Conservation (phyloP, 345 rosid genomes). For the Geranium brycei region DNA sequence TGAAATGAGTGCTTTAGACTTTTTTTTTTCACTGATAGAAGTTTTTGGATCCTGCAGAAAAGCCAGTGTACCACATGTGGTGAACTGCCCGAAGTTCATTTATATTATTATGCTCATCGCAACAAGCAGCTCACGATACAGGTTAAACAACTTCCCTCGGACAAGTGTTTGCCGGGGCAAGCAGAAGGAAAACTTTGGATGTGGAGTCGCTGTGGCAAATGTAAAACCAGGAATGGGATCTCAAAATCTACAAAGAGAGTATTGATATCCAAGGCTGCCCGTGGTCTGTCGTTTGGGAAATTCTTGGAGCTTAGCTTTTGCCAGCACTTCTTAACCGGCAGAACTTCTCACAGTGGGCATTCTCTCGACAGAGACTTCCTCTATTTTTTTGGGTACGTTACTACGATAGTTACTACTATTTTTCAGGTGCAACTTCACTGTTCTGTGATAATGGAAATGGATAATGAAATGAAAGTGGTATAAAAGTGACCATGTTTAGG, state of each 20-base stretch:
- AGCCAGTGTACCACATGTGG: constrained; percentile 46
- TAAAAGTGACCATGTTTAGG: no score
- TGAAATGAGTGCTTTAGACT: background rate
- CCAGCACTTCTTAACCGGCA: constrained; percentile 27
- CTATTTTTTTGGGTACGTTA: constrained; percentile 87
- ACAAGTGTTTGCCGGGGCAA: constrained; percentile 48
- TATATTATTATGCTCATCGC: constrained; percentile 72
- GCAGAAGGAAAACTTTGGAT: constrained; percentile 82
- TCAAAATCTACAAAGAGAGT: constrained; percentile 68
- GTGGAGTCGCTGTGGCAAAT: constrained; percentile 90
- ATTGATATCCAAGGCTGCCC: constrained; percentile 56
- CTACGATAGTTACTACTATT: background rate
- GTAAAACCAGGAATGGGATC: constrained; percentile 38
- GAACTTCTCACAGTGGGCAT: constrained; percentile 73
- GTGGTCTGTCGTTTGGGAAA: constrained; percentile 79
- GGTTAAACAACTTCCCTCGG: constrained; percentile 36
- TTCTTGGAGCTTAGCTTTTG: constrained; percentile 89
- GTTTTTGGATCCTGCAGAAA: constrained; percentile 40
- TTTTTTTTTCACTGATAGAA: constrained; percentile 11
- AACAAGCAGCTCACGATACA: constrained; percentile 65
- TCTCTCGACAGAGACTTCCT: constrained; percentile 60
- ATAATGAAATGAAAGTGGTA: no score
- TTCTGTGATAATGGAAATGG: no score
- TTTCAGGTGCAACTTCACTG: background rate
- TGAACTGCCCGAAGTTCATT: constrained; percentile 64